phyloP scores from a whole-genome alignment of 805 yeast genomes.

The Spathaspora girioi region DNA sequence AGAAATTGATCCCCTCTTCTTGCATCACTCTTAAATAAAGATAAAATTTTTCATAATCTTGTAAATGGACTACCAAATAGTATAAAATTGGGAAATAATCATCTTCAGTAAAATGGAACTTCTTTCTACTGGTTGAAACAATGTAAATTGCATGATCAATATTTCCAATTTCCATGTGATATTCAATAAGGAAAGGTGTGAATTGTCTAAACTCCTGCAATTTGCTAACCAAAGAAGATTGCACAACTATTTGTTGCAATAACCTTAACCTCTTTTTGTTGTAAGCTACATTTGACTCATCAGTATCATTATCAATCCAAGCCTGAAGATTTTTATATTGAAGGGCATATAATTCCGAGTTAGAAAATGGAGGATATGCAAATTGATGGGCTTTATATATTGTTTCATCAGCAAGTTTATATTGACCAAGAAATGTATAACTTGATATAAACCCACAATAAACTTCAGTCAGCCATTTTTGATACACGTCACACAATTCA shows the following conservation, averaged over 20 bases:
- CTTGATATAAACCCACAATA: slow-evolving; percentile 24
- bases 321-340: slow-evolving; percentile 25
- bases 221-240: background rate
- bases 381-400: slow-evolving; percentile 28
- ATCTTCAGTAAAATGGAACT: slow-evolving; percentile 18
- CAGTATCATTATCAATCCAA: background rate
- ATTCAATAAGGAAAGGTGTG: background rate
- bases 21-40: background rate
- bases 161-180: background rate
- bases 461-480: slow-evolving; percentile 20
- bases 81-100: slow-evolving; percentile 29
- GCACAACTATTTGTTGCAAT: background rate
- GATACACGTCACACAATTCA: slow-evolving; percentile 14
- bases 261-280: background rate
- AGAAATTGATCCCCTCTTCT: slow-evolving; percentile 13
- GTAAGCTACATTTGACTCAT: background rate
- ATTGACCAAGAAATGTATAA: slow-evolving; percentile 26
- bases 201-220: background rate
- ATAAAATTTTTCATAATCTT: slow-evolving; percentile 2
- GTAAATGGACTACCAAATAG: slow-evolving; percentile 13
- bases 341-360: slow-evolving; percentile 20
- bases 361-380: slow-evolving; percentile 25
- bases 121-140: slow-evolving; percentile 15
- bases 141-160: slow-evolving; percentile 17
- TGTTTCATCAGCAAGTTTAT: slow-evolving; percentile 28